These are phyloP conservation scores for Bacterosira constricta DNA, from an alignment of 108 stramenopile genomes.

Conservation along the genomic window DNA sequence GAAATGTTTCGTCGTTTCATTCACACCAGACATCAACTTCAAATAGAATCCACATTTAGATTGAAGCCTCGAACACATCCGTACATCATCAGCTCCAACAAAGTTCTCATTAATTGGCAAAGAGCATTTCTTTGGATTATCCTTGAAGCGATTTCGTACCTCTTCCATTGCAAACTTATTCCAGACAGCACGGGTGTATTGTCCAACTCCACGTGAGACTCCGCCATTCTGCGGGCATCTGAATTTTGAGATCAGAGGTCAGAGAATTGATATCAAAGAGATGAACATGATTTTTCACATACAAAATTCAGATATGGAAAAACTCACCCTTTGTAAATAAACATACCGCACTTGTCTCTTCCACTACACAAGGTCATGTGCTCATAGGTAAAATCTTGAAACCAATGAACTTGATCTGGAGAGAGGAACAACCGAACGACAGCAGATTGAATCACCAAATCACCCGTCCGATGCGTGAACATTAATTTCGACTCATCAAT, in stretches of 20 bases:
- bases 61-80: background rate
- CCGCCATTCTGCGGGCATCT: constrained; percentile 36
- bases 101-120: constrained; percentile 1
- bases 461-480: constrained; percentile 69
- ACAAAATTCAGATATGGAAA: too few species aligned
- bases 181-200: constrained; percentile 19
- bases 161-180: constrained; percentile 2
- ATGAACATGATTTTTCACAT: background rate
- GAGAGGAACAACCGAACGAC: constrained; percentile 65
- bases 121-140: constrained; percentile 9
- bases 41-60: background rate
- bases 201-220: constrained; percentile 16
- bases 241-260: constrained; percentile 3
- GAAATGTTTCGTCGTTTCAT: too few species aligned
- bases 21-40: too few species aligned
- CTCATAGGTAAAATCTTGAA: constrained; percentile 81
- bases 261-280: background rate
- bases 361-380: constrained; percentile 57
- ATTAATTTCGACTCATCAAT: constrained; percentile 74
- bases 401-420: constrained; percentile 69
- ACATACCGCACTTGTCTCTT: too few species aligned
- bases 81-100: constrained; percentile 23
- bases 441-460: constrained; percentile 81
- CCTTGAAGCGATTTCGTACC: background rate
- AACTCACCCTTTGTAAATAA: too few species aligned